Evolutionary conservation across 352 stramenopile genomes (phyloP).

Genomic region (Phytophthora pinifolia): DNA sequence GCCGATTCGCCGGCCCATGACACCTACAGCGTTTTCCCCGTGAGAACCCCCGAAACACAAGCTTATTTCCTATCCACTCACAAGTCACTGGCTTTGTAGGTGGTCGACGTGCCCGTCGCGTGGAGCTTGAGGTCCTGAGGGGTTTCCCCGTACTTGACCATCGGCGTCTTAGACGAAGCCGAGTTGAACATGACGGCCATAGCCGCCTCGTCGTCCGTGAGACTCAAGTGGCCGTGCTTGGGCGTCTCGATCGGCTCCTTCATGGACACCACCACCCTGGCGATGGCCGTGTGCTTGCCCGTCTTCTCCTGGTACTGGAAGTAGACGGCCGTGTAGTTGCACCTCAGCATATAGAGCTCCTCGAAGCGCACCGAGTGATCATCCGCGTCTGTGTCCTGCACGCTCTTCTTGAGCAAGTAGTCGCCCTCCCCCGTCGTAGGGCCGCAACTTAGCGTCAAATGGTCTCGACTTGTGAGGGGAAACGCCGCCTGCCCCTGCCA

Average conservation of each 20-base stretch:
- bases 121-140: conserved; percentile 22
- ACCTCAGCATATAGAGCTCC: conserved; percentile 72
- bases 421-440: conserved; percentile 46
- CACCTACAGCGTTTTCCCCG: conserved; percentile 34
- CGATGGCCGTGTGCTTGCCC: conserved; percentile 28
- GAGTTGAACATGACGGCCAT: conserved; percentile 82
- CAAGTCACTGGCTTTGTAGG: conserved; percentile 60
- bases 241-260: conserved; percentile 50
- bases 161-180: conserved; percentile 43
- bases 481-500: conserved; percentile 27
- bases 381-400: conserved; percentile 32
- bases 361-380: conserved; percentile 25
- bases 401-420: conserved; percentile 41
- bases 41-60: conserved; percentile 5
- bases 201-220: conserved; percentile 47
- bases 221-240: conserved; percentile 73
- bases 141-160: conserved; percentile 43
- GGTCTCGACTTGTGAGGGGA: conserved; percentile 38
- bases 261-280: conserved; percentile 44
- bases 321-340: conserved; percentile 65
- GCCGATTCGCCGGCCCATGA: conserved; percentile 48
- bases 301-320: conserved; percentile 38
- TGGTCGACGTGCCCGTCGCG: conserved; percentile 46
- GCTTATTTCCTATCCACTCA: conserved; percentile 15
- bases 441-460: conserved; percentile 68